Evolutionary conservation across 2,329 filamentous ascomycete genomes (phyloP), one percentile per base, ranked within the genome.

Genomic region (Trichoderma semiorbis): DNA sequence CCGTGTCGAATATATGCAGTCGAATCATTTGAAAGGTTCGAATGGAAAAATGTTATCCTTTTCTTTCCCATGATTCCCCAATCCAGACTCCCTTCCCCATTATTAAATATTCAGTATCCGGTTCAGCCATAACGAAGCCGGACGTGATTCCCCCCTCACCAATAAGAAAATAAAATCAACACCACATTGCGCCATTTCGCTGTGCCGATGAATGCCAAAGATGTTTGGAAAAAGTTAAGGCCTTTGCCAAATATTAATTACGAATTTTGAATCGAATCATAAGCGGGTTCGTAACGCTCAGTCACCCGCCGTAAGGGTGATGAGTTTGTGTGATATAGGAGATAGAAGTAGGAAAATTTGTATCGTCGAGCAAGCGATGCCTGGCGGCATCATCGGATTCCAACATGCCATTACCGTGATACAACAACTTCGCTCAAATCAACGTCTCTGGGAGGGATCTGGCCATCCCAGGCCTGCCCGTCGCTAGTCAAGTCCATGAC

Each of bases 381-480:
- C n/a, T n/a, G 68, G 39, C 30, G 68, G 74, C 78, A 78, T 64
- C 18, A 7, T 72, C 47, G 30, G 68, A 55, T 47, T 32, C 11
- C 24, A 16, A 72, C 21, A 53, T 50, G 12, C 21, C 50, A 30
- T 73, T 58, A 84, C 73, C 83, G 79, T 55, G 81, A 77, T 47
- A 85, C 81, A 32, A 84, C 82, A 30, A 86, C 83, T 70, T 86
- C 84, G 72, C 81, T 83, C 16, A 86, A 75, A 72, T 85, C 84
- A 66, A 83, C 82, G 69, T 85, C 82, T 74, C 81, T 78, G 28
- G 79, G 80, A 16, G 81, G 76, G 36, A 78, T 76, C 61, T 76
- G 77, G 10, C 78, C 79, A 24, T 82, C 82, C 83, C 83, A 85
- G 57, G 79, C 72, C 18, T 82, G 80, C 34, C 79, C 79, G 12